Base-by-base conservation (phyloP, 176 grass and related monocot genomes). In the Areca catechu region DNA sequence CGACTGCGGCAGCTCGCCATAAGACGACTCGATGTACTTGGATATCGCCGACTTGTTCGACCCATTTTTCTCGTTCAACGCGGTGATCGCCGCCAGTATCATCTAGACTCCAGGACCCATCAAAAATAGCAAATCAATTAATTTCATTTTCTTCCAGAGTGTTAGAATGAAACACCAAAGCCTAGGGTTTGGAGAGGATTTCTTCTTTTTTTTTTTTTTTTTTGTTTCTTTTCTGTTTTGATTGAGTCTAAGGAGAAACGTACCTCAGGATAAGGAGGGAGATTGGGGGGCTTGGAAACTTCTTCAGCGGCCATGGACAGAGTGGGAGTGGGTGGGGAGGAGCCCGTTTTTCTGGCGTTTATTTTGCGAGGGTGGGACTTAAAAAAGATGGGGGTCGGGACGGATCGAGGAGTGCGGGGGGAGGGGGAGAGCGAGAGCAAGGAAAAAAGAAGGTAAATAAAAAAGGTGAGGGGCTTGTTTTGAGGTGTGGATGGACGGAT, bases 251-350 rank as follows among this genome's bases (percentile, higher is more conserved):
- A 3, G 34, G 9, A 12, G 5, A 29, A 43, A 43, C 17, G 24
- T 22, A 95, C 90, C 74, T 95, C 82, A 12, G 86, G 76, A 28
- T 95, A 95, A 5, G 90, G 67, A 34, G 79, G 86, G 14, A 86
- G 62, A 47, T 51, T 3, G 4, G 66, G 50, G 43, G 69, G 49
- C 78, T 72, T 67, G 67, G 52, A 19, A 5, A 58, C 60, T 49
- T 73, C 80, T 16, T 81, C 74, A 18, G 47, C 67, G 17, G 76
- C 76, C 86, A 89, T 89, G 82, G 78, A 61, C 12, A 50, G 18
- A 56, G 22, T 18, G 53, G 29, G 54, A 48, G 20, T 51, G 71
- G 15, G 58, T 17, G 6, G 19, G 53, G 3, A 43, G n/a, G 10
- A 0, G 24, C 54, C 34, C 14, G 9, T 43, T 43, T 43, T 12